Evolutionary conservation across 2,329 filamentous ascomycete species (phyloP).

Genomic region (Aspergillus japonicus): DNA sequence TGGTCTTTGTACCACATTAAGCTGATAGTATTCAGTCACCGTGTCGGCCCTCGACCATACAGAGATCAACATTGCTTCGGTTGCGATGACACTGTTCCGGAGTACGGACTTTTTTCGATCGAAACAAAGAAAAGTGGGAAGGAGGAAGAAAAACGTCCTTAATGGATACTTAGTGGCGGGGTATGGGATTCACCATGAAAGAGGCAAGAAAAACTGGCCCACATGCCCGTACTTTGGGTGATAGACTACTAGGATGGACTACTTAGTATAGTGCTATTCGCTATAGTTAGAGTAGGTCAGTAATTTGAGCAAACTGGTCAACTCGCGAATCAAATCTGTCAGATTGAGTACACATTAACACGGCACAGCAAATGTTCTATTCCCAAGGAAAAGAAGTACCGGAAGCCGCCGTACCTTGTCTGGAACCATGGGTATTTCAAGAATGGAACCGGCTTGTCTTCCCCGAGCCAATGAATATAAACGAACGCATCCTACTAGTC

Average conservation of each 20-base stretch:
- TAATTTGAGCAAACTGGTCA: too few species aligned
- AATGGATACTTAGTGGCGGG: not conserved
- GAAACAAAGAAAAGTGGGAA: not conserved
- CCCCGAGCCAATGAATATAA: constrained; percentile 4
- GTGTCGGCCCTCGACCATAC: too few species aligned
- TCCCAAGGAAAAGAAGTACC: not conserved
- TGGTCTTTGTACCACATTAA: not conserved
- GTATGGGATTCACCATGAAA: not conserved
- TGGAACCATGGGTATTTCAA: not conserved
- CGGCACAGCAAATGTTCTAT: not conserved
- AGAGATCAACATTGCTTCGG: not conserved
- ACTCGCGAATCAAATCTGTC: not conserved
- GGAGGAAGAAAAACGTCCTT: not conserved
- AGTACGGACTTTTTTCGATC: not conserved
- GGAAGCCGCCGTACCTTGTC: constrained; percentile 1
- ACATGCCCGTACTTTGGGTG: not conserved
- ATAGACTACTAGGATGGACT: too few species aligned
- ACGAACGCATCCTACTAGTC: not conserved
- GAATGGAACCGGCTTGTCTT: not conserved
- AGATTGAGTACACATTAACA: not conserved
- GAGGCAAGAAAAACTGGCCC: not conserved
- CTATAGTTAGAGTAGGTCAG: too few species aligned
- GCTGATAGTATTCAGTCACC: too few species aligned
- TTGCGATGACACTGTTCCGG: not conserved
- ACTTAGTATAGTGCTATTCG: too few species aligned